A percentile compares a stretch with the other conserved stretches of the same genome.
Conservation (phyloP, 1,284 basidiomycete species). For the Ceratobasidium sp. region DNA sequence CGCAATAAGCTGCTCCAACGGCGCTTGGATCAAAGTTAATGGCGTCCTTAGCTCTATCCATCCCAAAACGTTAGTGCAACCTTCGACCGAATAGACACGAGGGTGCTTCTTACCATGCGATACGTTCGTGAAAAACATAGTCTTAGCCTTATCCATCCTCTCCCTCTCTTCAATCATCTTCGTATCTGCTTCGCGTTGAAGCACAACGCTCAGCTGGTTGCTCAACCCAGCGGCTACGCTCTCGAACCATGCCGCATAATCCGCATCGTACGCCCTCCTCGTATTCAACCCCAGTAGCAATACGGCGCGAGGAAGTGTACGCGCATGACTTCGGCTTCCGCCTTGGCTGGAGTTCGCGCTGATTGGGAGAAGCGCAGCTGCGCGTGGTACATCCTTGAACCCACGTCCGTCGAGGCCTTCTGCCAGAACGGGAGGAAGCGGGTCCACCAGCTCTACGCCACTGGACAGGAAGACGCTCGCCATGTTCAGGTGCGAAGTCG, state of each 20-base stretch:
- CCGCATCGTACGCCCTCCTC: constrained; percentile 44
- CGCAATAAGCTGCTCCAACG: constrained; percentile 52
- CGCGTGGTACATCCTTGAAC: constrained; percentile 26
- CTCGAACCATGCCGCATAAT: constrained; percentile 41
- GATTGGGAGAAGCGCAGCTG: constrained; percentile 28
- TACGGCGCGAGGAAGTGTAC: constrained; percentile 31
- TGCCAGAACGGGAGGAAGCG: constrained; percentile 2
- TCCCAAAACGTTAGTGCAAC: constrained; percentile 1
- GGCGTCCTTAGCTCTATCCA: constrained; percentile 54
- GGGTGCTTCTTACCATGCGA: constrained; percentile 51
- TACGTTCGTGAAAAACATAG: constrained; percentile 55
- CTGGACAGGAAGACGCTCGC: constrained; percentile 29
- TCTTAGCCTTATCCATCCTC: constrained; percentile 55
- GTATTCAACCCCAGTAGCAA: constrained; percentile 47
- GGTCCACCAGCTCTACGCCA: constrained; percentile 19
- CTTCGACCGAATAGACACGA: not conserved
- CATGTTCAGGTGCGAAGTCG: not conserved
- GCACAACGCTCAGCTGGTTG: constrained; percentile 21
- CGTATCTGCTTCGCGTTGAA: constrained; percentile 34
- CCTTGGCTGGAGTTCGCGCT: not conserved
- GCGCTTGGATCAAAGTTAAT: constrained; percentile 55
- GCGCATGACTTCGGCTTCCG: not conserved
- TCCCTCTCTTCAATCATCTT: constrained; percentile 49
- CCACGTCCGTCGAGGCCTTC: constrained; percentile 23
- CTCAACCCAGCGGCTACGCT: not conserved